Evolutionary conservation across 2,329 filamentous ascomycete species (phyloP).

Genomic region (Aspergillus sojae): DNA sequence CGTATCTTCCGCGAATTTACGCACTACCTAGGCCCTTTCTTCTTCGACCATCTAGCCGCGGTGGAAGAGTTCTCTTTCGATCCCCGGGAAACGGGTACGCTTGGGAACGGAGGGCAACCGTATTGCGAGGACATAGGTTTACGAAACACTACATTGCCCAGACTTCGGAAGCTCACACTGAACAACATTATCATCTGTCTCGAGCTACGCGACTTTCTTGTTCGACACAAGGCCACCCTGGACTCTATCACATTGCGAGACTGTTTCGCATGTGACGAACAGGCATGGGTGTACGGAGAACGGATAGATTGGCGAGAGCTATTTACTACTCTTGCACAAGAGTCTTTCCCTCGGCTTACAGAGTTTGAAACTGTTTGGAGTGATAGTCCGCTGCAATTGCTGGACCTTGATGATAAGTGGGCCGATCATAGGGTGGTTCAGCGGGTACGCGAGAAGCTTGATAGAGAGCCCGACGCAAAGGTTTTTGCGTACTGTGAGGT

Average conservation of each 20-base stretch:
- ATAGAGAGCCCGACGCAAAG: neutral
- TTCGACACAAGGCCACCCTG: neutral
- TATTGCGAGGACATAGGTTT: neutral
- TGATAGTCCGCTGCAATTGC: neutral
- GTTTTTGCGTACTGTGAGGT: neutral
- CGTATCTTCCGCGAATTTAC: neutral
- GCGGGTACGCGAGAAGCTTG: neutral
- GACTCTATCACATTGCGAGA: neutral
- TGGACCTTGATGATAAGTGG: neutral
- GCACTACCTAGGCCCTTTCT: neutral
- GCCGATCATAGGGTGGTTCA: neutral
- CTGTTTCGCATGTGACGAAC: neutral
- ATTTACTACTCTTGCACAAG: neutral
- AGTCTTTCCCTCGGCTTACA: neutral
- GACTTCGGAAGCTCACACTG: neutral
- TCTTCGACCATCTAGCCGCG: constrained; percentile 1
- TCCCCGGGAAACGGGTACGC: neutral
- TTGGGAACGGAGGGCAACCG: neutral
- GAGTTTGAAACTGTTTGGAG: neutral
- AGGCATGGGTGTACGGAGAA: neutral
- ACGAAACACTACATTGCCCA: neutral
- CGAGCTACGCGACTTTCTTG: neutral
- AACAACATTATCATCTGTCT: neutral
- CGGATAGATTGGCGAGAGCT: neutral
- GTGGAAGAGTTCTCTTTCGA: constrained; percentile 5